Evolutionary conservation across 2,329 filamentous ascomycete genomes (phyloP), one percentile per base, ranked within the genome.

Genomic region (Nannizziopsis barbatae): DNA sequence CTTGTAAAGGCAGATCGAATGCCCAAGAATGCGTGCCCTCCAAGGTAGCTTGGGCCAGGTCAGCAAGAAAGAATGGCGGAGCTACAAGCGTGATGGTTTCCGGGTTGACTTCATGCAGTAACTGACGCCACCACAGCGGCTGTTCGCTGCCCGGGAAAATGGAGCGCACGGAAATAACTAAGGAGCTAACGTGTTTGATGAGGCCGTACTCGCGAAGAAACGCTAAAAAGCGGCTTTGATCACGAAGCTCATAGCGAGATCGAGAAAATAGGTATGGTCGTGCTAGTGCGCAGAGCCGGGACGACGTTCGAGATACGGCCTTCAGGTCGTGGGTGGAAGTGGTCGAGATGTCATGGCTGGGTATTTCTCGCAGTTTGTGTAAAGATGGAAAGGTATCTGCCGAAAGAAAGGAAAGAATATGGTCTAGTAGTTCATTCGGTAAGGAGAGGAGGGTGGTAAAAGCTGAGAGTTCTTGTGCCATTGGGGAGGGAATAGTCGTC

Each of bases 1-100:
- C 72, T 55, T 86, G 82, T 46, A 76, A 74, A 5, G 73, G 72
- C 52, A 78, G 77, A 48, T 78, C 72, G 56, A 84, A 85, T 18
- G 74, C 74, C 79, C 80, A 83, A 4, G 69, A 68, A 57, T 83
- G 77, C 8, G 70, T 70, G 35, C 77, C 68, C 43, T 76, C 73
- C 22, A 84, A 68, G 50, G 69, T 71, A 4, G 75, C 75, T 14
- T 76, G 75, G 3, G 83, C 65, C 42, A 86, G 67, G 0, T 72
- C 72, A 1, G 80, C 79, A 6, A 88, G 69, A 14, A 79, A 75
- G 3, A 73, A 69, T 0, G 82, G 80, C 5, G 81, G 76, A 0
- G 81, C 80, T 41, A 80, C 62, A 47, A 83, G 65, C 6, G 75
- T 76, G 50, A 83, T 60, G 39, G 71, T 66, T 41, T 69, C 52